Percentiles rank a stretch among this genome's conserved stretches.
These are phyloP conservation scores for Microdochium trichocladiopsis DNA, from an alignment of 2,329 filamentous ascomycete genomes.

Conservation along the genomic window DNA sequence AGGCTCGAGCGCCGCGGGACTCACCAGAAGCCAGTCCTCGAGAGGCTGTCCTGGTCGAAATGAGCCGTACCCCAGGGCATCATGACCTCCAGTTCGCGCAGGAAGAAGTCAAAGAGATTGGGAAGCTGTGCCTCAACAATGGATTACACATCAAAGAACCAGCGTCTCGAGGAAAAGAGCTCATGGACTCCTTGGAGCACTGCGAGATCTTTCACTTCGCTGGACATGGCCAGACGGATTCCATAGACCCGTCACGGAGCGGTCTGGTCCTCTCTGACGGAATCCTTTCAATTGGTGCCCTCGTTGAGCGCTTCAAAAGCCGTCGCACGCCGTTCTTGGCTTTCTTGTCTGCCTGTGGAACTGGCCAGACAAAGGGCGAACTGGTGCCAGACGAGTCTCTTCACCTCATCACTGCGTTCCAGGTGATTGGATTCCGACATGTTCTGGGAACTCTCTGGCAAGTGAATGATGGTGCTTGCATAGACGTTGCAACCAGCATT, in stretches of 20 bases:
- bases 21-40: neutral
- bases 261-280: constrained; percentile 13
- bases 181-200: constrained; percentile 12
- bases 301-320: too few species aligned
- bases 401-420: constrained; percentile 27
- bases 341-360: constrained; percentile 30
- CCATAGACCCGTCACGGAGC: constrained; percentile 20
- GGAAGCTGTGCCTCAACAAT: constrained; percentile 3
- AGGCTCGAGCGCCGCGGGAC: neutral
- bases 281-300: too few species aligned
- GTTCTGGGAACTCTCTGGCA: constrained; percentile 34
- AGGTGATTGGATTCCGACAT: constrained; percentile 30
- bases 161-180: constrained; percentile 7
- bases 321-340: constrained; percentile 20
- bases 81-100: constrained; percentile 8
- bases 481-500: constrained; percentile 17
- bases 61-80: constrained; percentile 16
- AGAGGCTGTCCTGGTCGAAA: constrained; percentile 20
- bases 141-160: neutral
- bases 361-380: constrained; percentile 13
- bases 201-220: constrained; percentile 34
- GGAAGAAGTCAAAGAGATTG: constrained; percentile 10
- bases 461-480: constrained; percentile 21
- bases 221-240: constrained; percentile 24
- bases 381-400: constrained; percentile 26